Evolutionary conservation across 805 yeast genomes (phyloP).

Genomic region (Ogataea zsoltii): DNA sequence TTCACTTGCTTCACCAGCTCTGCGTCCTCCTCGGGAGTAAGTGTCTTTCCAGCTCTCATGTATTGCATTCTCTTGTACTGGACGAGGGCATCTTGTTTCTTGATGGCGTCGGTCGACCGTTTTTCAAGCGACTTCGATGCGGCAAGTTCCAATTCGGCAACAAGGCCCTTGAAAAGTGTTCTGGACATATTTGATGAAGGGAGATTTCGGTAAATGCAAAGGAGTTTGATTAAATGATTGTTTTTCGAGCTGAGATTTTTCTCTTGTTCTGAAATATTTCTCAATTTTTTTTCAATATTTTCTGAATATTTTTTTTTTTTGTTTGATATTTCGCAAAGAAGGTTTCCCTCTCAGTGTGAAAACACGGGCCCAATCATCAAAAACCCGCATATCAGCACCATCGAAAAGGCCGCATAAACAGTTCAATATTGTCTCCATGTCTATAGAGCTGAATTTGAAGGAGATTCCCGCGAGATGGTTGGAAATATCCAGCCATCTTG

Average conservation of each 20-base stretch:
- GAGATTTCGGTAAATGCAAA: too few relatives aligned
- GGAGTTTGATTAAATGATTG: too few relatives aligned
- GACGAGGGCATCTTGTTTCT: conserved; percentile 46
- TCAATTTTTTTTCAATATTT: not conserved
- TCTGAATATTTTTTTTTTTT: not conserved
- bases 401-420: too few relatives aligned
- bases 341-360: too few relatives aligned
- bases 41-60: conserved; percentile 38
- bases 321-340: not conserved
- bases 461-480: conserved; percentile 34
- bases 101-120: conserved; percentile 42
- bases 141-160: conserved; percentile 41
- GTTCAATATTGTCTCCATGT: not conserved
- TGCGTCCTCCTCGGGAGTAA: conserved; percentile 34
- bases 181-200: conserved; percentile 23
- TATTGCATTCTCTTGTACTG: conserved; percentile 50
- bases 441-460: conserved; percentile 14
- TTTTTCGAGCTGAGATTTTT: not conserved
- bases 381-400: not conserved
- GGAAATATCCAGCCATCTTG: conserved; percentile 33
- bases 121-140: conserved; percentile 38
- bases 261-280: not conserved
- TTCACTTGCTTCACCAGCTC: conserved; percentile 39
- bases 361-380: not conserved
- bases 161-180: conserved; percentile 31